phyloP scores from a whole-genome alignment of 768 basidiomycete genomes.

The Mycena metata region DNA sequence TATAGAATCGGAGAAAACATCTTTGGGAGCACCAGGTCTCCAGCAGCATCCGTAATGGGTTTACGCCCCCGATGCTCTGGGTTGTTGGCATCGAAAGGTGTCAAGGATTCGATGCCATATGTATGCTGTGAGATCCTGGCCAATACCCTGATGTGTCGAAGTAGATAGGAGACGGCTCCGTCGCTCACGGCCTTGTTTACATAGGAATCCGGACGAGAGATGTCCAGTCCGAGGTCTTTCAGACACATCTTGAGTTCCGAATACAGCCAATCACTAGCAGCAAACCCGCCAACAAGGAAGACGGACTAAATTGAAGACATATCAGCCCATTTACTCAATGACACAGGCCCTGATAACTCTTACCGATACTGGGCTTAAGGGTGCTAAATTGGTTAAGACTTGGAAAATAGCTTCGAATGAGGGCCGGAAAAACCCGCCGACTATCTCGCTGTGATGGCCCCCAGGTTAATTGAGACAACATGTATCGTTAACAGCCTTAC shows the following conservation, averaged over 20 bases:
- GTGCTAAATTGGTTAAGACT: conserved; percentile 47
- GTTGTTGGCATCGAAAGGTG: conserved; percentile 27
- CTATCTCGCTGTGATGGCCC: conserved; percentile 46
- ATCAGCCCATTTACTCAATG: not conserved
- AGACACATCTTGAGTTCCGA: conserved; percentile 56
- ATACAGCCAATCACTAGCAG: conserved; percentile 70
- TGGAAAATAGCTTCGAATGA: conserved; percentile 52
- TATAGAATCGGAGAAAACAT: conserved; percentile 44
- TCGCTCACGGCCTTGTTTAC: conserved; percentile 44
- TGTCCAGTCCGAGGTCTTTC: conserved; percentile 51
- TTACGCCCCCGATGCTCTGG: conserved; percentile 33
- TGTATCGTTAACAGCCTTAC: conserved; percentile 34
- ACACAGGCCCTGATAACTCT: conserved; percentile 9
- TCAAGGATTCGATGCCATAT: not conserved
- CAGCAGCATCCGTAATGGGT: conserved; percentile 13
- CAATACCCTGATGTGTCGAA: no score
- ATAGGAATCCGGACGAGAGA: conserved; percentile 67
- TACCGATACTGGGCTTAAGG: conserved; percentile 50
- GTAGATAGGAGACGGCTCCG: no score
- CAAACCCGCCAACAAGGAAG: conserved; percentile 71
- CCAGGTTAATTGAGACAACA: no score
- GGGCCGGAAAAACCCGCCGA: conserved; percentile 55
- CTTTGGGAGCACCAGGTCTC: conserved; percentile 35
- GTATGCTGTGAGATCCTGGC: conserved; percentile 29
- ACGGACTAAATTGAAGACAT: conserved; percentile 48